phyloP scores from a whole-genome alignment of 306 rosid species.

The Albizia julibrissin region DNA sequence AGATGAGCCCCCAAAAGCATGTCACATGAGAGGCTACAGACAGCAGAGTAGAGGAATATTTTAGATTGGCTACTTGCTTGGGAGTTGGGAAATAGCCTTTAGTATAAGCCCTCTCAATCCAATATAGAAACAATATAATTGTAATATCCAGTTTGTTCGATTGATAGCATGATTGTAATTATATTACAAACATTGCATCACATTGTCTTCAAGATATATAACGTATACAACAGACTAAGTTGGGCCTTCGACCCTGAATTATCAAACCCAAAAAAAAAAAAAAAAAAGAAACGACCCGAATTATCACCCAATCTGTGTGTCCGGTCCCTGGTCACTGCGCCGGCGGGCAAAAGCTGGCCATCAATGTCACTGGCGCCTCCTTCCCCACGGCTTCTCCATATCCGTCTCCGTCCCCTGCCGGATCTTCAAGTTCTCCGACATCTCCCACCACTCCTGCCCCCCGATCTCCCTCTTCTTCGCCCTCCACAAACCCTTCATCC shows the following conservation, averaged over 20 bases:
- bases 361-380: slow-evolving; percentile 28
- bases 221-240: no score
- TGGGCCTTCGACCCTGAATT: no score
- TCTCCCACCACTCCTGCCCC: background rate
- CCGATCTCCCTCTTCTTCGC: slow-evolving; percentile 9
- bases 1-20: no score
- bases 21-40: no score
- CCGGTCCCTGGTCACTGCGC: slow-evolving; percentile 32
- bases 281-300: no score
- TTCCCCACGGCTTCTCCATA: slow-evolving; percentile 28
- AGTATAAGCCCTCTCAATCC: no score
- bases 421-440: background rate
- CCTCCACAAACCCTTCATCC: slow-evolving; percentile 36
- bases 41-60: no score
- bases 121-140: no score
- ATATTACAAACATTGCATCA: background rate
- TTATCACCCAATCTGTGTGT: slow-evolving; percentile 23
- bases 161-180: no score
- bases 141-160: no score
- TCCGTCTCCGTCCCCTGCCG: slow-evolving; percentile 26
- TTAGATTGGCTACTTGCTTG: no score
- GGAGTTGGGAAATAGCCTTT: no score
- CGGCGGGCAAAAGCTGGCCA: slow-evolving; percentile 41
- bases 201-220: background rate
- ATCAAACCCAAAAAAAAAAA: background rate